Base-by-base conservation (phyloP, 352 stramenopile species). In the Phytophthora crassamura region DNA sequence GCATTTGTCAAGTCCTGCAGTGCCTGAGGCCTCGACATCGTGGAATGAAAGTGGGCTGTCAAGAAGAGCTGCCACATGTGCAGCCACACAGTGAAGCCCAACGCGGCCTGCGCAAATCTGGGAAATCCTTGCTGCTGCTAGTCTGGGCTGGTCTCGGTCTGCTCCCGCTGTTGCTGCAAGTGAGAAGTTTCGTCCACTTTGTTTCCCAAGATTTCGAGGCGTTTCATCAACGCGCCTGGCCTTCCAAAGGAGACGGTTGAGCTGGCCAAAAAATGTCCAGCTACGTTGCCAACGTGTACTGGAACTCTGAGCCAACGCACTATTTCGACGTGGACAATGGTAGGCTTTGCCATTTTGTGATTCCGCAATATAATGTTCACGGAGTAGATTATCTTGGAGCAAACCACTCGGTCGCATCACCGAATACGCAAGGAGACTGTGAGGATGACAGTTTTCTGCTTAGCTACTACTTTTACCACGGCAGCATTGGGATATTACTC, bases 101-200 rank as follows among this genome's bases (percentile, higher is more conserved):
- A 49, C 15, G 25, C 38, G n/a, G 28, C 34, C 25, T 38, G 28
- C 33, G 25, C n/a, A 47, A 28, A 10, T 18, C 30, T 15, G 41
- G 22, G n/a, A 67, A 56, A 35, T 51, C 38, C 4, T 18, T 52
- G 20, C 16, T 72, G 25, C 33, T 61, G 7, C 6, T 66, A 7
- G 18, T 64, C n/a, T 69, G 67, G 62, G 25, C 55, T 20, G n/a
- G 32, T 16, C 42, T 56, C 7, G 51, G 66, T 9, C 7, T 67
- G 20, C 50, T 43, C 1, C 55, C 76, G 46, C 54, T 74, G 51
- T 18, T 78, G 41, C 55, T 83, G 35, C 60, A 74, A 40, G 11
- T 69, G n/a, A 47, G 48, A 33, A 69, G 65, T 32, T 73, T 65
- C n/a, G 16, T 64, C 2, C 45, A 64, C 4, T 56, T 73, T 2